Conservation (phyloP, 208 protist genomes). For the Acanthamoeba triangularis region DNA sequence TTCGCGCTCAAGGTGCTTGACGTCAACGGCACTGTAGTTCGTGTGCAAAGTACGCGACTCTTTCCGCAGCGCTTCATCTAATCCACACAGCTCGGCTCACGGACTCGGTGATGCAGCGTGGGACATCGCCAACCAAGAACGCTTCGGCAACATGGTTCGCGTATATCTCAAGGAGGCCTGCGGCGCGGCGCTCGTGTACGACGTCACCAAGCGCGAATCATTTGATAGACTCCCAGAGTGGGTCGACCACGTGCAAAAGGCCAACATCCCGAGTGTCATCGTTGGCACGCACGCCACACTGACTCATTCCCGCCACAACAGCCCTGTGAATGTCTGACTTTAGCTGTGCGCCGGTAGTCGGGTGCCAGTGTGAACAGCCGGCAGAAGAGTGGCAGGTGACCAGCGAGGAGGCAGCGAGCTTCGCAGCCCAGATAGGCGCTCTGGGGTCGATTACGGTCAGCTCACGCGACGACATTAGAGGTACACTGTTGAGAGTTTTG, state of each 20-base stretch:
- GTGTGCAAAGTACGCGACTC: background rate
- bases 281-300: background rate
- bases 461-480: background rate
- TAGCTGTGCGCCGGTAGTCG: background rate
- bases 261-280: background rate
- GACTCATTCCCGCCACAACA: no score
- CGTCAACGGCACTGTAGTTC: background rate
- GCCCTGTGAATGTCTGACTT: background rate
- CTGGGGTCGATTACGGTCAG: background rate
- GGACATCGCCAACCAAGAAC: background rate
- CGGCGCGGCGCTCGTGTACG: background rate
- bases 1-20: background rate
- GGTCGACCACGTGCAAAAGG: background rate
- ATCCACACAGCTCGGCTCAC: no score
- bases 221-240: background rate
- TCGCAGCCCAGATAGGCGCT: background rate
- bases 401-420: background rate
- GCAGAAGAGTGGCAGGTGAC: background rate
- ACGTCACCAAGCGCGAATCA: background rate
- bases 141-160: background rate
- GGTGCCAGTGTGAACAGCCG: background rate
- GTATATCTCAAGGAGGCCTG: background rate
- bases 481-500: background rate
- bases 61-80: no score
- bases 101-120: background rate